Evolutionary conservation across 176 grass and related monocot species (phyloP), one percentile per base, ranked within the genome.

Genomic region (Avena atlantica): DNA sequence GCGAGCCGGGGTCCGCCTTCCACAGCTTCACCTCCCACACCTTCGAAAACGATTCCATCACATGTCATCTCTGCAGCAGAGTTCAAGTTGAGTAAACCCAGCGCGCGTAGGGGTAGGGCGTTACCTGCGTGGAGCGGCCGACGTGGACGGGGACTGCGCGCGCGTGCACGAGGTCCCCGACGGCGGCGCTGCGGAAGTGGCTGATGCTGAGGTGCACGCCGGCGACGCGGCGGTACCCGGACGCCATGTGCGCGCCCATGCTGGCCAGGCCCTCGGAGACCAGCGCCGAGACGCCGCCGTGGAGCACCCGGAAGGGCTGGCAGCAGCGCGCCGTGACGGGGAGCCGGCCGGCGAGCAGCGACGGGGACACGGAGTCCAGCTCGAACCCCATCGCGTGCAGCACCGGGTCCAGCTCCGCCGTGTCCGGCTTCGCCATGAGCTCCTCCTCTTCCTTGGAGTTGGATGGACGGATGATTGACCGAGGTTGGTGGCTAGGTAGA

Each of bases 171-270:
- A 89, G 65, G 77, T 97, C 95, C 17, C 92, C 92, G 49, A 94
- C 14, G 49, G 23, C 6, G 51, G 92, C 95, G 83, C 88, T 91
- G 63, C 89, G 89, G 79, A 94, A 93, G 85, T 97, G 95, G 90
- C 94, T 97, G 92, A 97, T 94, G 89, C 70, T 94, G 29, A 97
- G 88, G 36, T 92, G 89, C 13, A 97, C 74, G 6, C 95, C 92
- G 74, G 95, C 95, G 2, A 97, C 92, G 66, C 95, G 92, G 3
- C 37, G 42, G 88, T 69, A 94, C 0, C 90, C 92, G 1, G 92
- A 97, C 10, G 95, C 95, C 88, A 97, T 89, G 92, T 97, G 95
- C 4, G 95, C 92, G 12, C 95, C 95, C 86, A 97, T 97, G 92
- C 95, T 97, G 5, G 90, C 95, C 9, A 97, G 84, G 52, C 84